Evolutionary conservation across 441 rosid species (phyloP).

Genomic region (Lagerstroemia fauriei): DNA sequence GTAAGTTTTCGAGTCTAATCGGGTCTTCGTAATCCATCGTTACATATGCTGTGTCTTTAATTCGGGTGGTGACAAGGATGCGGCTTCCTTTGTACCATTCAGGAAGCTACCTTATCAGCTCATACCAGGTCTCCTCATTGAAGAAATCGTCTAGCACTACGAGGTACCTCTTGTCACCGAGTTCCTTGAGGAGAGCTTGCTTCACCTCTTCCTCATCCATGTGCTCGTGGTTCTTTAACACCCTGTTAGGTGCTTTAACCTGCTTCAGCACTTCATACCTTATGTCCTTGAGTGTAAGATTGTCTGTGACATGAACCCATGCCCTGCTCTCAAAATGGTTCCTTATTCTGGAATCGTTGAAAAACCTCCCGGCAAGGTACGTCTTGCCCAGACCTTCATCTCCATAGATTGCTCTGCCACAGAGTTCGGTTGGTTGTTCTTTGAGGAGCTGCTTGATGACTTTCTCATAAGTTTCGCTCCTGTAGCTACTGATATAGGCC

Average conservation of each 20-base stretch:
- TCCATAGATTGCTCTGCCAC: background rate
- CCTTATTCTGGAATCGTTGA: background rate
- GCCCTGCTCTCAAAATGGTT: background rate
- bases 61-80: background rate
- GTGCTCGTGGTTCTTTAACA: background rate
- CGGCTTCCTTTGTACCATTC: background rate
- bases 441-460: too few relatives aligned
- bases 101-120: background rate
- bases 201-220: background rate
- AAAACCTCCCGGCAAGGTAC: background rate
- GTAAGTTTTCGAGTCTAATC: background rate
- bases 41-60: background rate
- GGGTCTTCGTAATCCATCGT: background rate
- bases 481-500: too few relatives aligned
- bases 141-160: background rate
- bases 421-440: background rate
- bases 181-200: background rate
- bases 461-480: too few relatives aligned
- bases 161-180: background rate
- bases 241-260: background rate
- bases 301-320: background rate
- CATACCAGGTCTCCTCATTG: background rate
- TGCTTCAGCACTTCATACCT: background rate
- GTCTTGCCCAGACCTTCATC: too few relatives aligned
- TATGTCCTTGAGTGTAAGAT: background rate